These are phyloP conservation scores for Coemansia sp. DNA, from an alignment of 192 early-diverging fungal genomes.

Conservation along the genomic window DNA sequence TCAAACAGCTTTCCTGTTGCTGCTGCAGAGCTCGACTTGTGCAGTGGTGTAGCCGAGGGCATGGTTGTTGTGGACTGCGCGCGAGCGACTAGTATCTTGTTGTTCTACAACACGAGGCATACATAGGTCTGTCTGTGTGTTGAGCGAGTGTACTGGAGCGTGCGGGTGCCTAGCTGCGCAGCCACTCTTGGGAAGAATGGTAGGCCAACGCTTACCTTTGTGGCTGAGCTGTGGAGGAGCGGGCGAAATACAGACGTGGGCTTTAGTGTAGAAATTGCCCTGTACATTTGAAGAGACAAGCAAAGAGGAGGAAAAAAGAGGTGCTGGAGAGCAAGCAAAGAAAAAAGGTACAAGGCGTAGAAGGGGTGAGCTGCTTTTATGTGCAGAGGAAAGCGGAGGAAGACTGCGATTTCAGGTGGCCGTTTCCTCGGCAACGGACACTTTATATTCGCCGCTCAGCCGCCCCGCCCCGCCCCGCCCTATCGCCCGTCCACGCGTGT, in stretches of 20 bases:
- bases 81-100: conserved; percentile 6
- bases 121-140: background rate
- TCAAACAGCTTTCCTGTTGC: conserved; percentile 59
- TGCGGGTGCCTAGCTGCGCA: conserved; percentile 3
- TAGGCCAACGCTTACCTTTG: conserved; percentile 17
- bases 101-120: conserved; percentile 10
- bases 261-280: conserved; percentile 42
- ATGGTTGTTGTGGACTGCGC: conserved; percentile 28
- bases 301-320: conserved; percentile 1
- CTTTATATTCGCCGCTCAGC: conserved; percentile 30
- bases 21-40: conserved; percentile 14
- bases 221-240: conserved; percentile 16
- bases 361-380: too few species aligned
- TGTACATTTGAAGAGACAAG: conserved; percentile 33
- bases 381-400: background rate
- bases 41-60: conserved; percentile 25
- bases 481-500: background rate
- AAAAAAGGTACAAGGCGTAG: background rate
- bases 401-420: background rate
- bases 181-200: background rate
- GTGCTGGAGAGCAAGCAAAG: background rate
- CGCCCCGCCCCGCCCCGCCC: background rate
- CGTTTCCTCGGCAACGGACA: too few species aligned
- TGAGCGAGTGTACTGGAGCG: too few species aligned
- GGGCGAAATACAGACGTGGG: conserved; percentile 33